phyloP scores from a whole-genome alignment of 306 rosid genomes.

The Astragalus glycyphyllos region DNA sequence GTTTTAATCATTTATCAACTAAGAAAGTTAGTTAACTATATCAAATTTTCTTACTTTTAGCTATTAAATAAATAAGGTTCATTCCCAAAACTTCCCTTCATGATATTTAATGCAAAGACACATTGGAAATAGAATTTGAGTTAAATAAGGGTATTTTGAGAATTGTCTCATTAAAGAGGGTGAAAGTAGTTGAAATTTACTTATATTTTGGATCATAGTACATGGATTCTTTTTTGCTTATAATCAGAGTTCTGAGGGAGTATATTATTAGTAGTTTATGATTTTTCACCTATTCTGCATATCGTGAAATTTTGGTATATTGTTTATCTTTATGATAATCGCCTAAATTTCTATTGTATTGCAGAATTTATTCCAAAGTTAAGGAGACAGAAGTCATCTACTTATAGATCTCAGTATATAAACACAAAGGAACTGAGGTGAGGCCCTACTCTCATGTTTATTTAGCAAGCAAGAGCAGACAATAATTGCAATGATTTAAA shows the following conservation, averaged over 20 bases:
- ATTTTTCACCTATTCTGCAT: slow-evolving; percentile 27
- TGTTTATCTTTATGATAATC: slow-evolving; percentile 20
- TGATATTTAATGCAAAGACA: no score
- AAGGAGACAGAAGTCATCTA: slow-evolving; percentile 91
- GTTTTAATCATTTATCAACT: slow-evolving; percentile 20
- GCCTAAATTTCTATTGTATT: slow-evolving; percentile 38
- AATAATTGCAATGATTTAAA: slow-evolving; percentile 33
- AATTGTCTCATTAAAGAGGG: no score
- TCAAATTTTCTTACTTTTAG: no score
- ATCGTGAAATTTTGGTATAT: slow-evolving; percentile 5
- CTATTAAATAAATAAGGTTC: no score
- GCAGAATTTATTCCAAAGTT: slow-evolving; percentile 67
- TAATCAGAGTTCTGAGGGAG: no score
- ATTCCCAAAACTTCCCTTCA: no score
- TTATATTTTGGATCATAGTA: no score
- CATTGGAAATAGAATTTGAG: no score
- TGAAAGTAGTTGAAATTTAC: no score
- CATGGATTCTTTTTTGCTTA: no score
- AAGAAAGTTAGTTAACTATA: background rate
- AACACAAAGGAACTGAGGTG: slow-evolving; percentile 83
- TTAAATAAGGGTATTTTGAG: no score
- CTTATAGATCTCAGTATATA: slow-evolving; percentile 89
- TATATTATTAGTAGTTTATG: background rate
- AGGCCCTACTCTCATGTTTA: slow-evolving; percentile 36
- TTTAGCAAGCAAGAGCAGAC: slow-evolving; percentile 28